Evolutionary conservation across 352 stramenopile species (phyloP), one percentile per base, ranked within the genome.

Genomic region (Phytophthora megakarya): DNA sequence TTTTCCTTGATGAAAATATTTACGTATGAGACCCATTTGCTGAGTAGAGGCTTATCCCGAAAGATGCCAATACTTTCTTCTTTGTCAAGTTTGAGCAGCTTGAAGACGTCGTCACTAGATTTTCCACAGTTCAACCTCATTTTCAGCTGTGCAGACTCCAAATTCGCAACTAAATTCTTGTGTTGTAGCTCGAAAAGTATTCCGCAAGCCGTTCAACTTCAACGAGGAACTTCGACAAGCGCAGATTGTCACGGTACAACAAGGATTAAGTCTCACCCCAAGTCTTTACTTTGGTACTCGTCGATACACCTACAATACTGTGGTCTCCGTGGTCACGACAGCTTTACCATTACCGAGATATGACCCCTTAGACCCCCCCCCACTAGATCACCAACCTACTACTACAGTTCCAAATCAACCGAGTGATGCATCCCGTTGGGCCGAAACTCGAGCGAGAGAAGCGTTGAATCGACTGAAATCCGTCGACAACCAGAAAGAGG

Each of bases 271-370:
- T 18, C 49, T 82, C 42, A 78, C 79, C 13, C 79, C 83, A 22
- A 80, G 71, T 56, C 65, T 92, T 25, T 92, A 92, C 74, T 92
- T 92, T 49, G 78, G 83, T 28, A 90, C 83, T 8, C 69, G 83
- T 12, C 75, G 83, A 25, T 88, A 75, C 45, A 92, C 83, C 3
- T 90, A 90, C 68, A 90, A 79, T 70, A 82, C 86, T 22, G 78
- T 92, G 61, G 67, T 90, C 16, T 88, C 77, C 10, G 76, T 90
- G 23, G 77, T 90, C 37, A 92, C 83, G 3, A 92, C 83, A 0
- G 69, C 74, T 25, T 26, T 56, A 22, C 66, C 70, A 12, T 47
- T 85, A 15, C 65, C 72, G 12, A 54, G 66, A 16, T 72, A 75
- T 11, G 62, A 70, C 28, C 65, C 65, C 7, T 22, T 65, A 15